Base-by-base conservation (phyloP, 2,329 filamentous ascomycete genomes). In the Botryotinia calthae region DNA sequence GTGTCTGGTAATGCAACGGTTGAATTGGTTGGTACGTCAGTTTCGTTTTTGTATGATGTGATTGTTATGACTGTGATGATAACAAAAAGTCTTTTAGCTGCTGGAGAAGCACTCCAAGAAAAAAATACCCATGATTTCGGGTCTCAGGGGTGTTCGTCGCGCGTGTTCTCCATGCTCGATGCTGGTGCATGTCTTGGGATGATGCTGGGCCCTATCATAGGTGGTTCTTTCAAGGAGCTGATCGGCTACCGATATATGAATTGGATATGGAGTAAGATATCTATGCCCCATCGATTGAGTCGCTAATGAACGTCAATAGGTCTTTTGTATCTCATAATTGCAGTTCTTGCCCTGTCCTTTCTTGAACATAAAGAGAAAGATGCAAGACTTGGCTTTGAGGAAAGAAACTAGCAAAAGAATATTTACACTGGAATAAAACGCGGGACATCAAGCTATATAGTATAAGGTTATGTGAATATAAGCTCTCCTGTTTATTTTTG, bases 211-310 rank as follows among this genome's bases (percentile, higher is more conserved):
- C 63, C 63, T 7, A 25, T 66, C 3, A 66, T 66, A 5, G 63
- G 63, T 12, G 46, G 63, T 66, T 51, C 20, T 2, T 51, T 66
- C 4, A 51, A 51, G 10, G 28, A 4, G 20, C 4, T 66, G 10
- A 25, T 66, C 9, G 44, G 63, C 3, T 66, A 66, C 25, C 14
- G 25, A 66, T 66, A 16, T 25, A 66, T 66, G 63, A 66, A 66
- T 18, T 66, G 28, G 28, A 48, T 18, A 9, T 66, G 63, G 63
- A 37, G 63, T 66, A 51, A 66, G 42, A 28, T 28, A 14, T n/a
- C 25, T 54, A 14, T 16, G 12, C 0, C 7, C 48, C 14, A 3
- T n/a, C 6, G 14, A n/a, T 16, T n/a, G 4, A 51, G 56, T 66
- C n/a, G 46, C 63, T 66, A 25, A 66, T 22, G 22, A 31, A 66